Conservation (phyloP, 2,329 filamentous ascomycete genomes). For the Microsporum audouinii region DNA sequence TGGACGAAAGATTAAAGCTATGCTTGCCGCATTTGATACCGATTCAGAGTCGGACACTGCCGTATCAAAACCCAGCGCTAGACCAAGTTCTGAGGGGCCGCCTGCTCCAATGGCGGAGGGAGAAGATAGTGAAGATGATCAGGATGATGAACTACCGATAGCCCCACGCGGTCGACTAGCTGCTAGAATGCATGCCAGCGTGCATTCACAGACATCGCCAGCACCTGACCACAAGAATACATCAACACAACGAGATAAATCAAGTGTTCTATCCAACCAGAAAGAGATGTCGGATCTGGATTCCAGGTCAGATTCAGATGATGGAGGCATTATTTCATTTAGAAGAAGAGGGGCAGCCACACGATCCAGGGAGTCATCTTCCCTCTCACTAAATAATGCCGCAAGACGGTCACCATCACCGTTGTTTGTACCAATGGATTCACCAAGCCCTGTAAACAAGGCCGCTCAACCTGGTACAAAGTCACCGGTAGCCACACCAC, state of each 20-base stretch:
- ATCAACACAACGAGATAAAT: neutral
- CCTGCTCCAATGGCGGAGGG: neutral
- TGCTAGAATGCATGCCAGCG: slow-evolving; percentile 47
- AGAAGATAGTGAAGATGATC: slow-evolving; percentile 32
- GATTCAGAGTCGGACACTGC: slow-evolving; percentile 36
- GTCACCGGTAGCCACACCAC: slow-evolving; percentile 14
- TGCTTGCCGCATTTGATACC: slow-evolving; percentile 39
- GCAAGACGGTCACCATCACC: slow-evolving; percentile 27
- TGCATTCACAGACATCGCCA: slow-evolving; percentile 25
- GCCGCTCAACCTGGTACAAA: neutral
- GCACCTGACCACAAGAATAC: slow-evolving; percentile 21
- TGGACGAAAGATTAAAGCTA: slow-evolving; percentile 38
- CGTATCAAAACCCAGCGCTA: neutral
- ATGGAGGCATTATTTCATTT: slow-evolving; percentile 23
- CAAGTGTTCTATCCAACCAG: neutral
- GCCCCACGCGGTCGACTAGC: slow-evolving; percentile 54
- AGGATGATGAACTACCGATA: slow-evolving; percentile 35
- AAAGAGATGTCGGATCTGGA: neutral
- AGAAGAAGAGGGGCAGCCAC: slow-evolving; percentile 17
- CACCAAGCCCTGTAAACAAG: neutral
- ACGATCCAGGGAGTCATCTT: neutral
- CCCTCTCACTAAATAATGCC: neutral
- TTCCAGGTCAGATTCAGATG: slow-evolving; percentile 6
- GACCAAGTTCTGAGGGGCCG: neutral
- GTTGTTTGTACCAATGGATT: slow-evolving; percentile 31